Base-by-base conservation (phyloP, 176 grass and related monocot genomes). In the Aechmea fasciata region DNA sequence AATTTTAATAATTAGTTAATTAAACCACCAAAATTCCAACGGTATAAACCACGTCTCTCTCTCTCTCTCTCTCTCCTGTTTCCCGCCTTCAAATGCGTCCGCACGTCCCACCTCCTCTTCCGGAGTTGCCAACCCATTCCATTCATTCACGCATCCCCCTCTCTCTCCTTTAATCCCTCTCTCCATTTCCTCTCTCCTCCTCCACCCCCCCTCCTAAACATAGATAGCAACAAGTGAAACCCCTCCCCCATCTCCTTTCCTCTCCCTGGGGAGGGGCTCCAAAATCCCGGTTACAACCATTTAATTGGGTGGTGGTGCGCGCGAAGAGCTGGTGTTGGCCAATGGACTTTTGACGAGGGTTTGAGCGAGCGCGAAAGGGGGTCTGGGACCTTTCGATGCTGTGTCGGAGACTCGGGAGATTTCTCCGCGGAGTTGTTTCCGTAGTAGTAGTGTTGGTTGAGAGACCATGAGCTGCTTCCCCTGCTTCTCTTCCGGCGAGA, bases 381-480 rank as follows among this genome's bases (percentile, higher is more conserved):
- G 33, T 41, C 1, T 61, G 55, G 55, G 55, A 19, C 2, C 20
- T 17, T 61, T 61, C 55, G 55, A 61, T 61, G 55, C 15, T 61
- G 15, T 22, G 54, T 61, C 5, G 13, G 55, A 61, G 55, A 18
- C 20, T 61, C 17, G 55, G 20, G 20, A 19, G 41, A 47, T 48
- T 11, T 13, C 11, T 18, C 15, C 23, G 63, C 2, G 18, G 24
- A 33, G 24, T 33, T 41, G 33, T 41, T 41, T 41, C 33, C 3
- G 6, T 66, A 13, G 63, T 0, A 25, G 6, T 66, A 13, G 63
- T 0, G 63, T 28, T 63, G 48, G 63, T 5, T 47, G 80, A 81
- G 74, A 41, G 33, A 41, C 6, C 33, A 88, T 88, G 85, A 84
- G 85, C 73, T 88, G 85, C 81, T 88, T 88, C 66, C 85, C 85